Evolutionary conservation across 164 flowering plant species (phyloP), one percentile per base, ranked within the genome.

Genomic region (Chimonanthus praecox): DNA sequence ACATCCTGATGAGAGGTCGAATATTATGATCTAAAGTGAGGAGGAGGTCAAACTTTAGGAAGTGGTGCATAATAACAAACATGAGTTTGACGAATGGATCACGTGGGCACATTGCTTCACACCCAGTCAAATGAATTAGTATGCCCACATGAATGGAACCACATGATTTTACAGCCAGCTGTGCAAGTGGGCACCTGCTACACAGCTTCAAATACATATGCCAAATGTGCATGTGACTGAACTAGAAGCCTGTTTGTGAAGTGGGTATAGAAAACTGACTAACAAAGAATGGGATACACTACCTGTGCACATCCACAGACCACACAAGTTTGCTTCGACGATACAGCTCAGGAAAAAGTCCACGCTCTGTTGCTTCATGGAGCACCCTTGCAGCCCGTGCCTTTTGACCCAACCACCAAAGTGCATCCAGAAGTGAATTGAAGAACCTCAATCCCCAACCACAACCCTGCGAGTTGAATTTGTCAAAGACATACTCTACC

Each of bases 251-350:
- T 54, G n/a, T 54, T 13, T n/a, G 16, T 7, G 58, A 50, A 50
- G 60, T 4, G 60, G 60, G 60, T n/a, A 33, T 33, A 33, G 33
- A 33, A 51, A 51, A 51, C 2, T 10, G n/a, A 13, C 6, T 2
- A 62, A 62, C 64, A 62, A 68, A 47, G 61, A 2, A 51, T 69
- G 21, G 6, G 60, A 33, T 21, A n/a, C 73, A 47, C 45, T 73
- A 92, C 97, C 97, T 90, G 78, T 94, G 97, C 64, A 94, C 92
- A 86, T 92, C 98, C 58, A 85, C 88, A 73, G 94, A 88, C 92
- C 94, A 92, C 58, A 92, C 84, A 62, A 90, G 90, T 82, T 94
- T 91, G 86, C 81, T 89, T 76, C 77, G 82, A 58, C 91, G 91
- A 66, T 83, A 90, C 71, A 90, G 80, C 79, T 92, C 97, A 58